phyloP scores from a whole-genome alignment of 805 yeast genomes.

The Zygosaccharomyces lentus region DNA sequence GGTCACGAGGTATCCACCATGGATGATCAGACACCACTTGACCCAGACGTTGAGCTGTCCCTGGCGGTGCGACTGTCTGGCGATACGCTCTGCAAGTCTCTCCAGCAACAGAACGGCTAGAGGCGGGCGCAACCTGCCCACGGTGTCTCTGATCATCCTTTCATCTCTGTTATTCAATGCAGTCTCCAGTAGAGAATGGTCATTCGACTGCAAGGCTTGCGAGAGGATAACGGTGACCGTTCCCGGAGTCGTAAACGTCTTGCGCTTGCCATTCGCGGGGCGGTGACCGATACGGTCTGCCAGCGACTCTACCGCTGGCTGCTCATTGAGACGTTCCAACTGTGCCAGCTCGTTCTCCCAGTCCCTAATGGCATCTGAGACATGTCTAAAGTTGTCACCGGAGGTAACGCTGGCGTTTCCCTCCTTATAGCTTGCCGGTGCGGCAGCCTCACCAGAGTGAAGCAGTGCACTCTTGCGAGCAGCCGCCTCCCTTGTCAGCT shows the following conservation, averaged over 20 bases:
- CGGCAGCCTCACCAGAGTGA: constrained; percentile 45
- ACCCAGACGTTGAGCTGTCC: constrained; percentile 67
- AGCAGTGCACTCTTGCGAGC: not conserved
- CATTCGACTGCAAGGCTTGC: constrained; percentile 86
- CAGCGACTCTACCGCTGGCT: constrained; percentile 44
- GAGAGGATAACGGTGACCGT: constrained; percentile 78
- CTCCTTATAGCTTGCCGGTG: constrained; percentile 56
- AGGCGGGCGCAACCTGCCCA: constrained; percentile 51
- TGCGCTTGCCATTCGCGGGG: constrained; percentile 23
- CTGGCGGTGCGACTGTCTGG: constrained; percentile 52
- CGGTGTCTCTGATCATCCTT: constrained; percentile 48
- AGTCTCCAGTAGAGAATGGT: constrained; percentile 77
- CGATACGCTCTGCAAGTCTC: constrained; percentile 54
- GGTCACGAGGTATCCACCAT: constrained; percentile 62
- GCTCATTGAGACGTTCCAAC: constrained; percentile 39
- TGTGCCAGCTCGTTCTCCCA: constrained; percentile 41
- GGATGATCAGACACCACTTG: constrained; percentile 76
- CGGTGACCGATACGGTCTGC: constrained; percentile 45
- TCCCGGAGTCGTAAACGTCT: constrained; percentile 58
- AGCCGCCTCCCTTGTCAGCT: constrained; percentile 18
- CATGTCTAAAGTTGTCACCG: constrained; percentile 59
- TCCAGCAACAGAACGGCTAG: constrained; percentile 56
- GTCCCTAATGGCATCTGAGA: constrained; percentile 42
- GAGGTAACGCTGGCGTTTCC: constrained; percentile 55
- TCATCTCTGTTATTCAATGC: constrained; percentile 59